Evolutionary conservation across 768 basidiomycete genomes (phyloP).

Genomic region (Saitozyma podzolica): DNA sequence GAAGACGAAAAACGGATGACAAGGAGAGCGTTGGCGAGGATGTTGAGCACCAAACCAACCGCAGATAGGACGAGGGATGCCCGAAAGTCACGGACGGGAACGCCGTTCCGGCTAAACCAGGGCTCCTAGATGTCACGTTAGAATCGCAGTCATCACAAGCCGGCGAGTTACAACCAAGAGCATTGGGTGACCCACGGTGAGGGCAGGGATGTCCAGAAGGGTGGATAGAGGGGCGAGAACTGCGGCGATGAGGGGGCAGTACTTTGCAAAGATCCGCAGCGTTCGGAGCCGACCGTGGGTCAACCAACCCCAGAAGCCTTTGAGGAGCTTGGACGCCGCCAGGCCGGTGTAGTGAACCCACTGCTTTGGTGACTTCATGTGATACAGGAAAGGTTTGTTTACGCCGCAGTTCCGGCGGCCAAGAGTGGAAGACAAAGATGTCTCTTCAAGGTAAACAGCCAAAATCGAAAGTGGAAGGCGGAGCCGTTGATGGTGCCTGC

Average conservation of each 20-base stretch:
- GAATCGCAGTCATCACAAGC: too few relatives aligned
- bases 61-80: conserved; percentile 40
- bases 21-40: conserved; percentile 51
- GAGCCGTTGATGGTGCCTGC: too few relatives aligned
- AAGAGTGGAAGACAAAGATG: too few relatives aligned
- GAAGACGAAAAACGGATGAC: conserved; percentile 49
- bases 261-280: conserved; percentile 19
- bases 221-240: conserved; percentile 52
- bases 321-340: too few relatives aligned
- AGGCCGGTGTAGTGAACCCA: too few relatives aligned
- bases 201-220: conserved; percentile 53
- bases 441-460: too few relatives aligned
- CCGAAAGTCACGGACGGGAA: conserved; percentile 39
- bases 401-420: too few relatives aligned
- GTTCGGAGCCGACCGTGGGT: too few relatives aligned
- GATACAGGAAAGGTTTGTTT: too few relatives aligned
- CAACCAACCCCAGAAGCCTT: too few relatives aligned
- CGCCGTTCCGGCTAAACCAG: conserved; percentile 43
- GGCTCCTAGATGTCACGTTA: conserved; percentile 27
- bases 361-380: too few relatives aligned
- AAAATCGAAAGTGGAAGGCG: too few relatives aligned
- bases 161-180: neutral
- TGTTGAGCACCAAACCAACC: conserved; percentile 46
- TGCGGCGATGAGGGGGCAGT: conserved; percentile 49
- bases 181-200: conserved; percentile 36